Conservation (phyloP, 768 basidiomycete species). For the Artomyces pyxidatus region DNA sequence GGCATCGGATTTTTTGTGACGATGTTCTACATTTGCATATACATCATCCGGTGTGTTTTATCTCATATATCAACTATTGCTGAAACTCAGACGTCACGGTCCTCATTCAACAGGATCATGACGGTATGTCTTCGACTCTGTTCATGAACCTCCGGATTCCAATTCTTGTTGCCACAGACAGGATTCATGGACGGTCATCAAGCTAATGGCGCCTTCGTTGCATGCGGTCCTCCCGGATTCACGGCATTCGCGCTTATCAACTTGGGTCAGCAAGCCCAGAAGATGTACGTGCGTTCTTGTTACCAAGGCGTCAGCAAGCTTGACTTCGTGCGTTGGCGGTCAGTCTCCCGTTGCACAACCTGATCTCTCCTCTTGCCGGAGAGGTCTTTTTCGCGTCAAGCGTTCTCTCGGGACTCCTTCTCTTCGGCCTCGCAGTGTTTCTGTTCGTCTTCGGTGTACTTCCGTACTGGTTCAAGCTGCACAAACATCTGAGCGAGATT, state of each 20-base stretch:
- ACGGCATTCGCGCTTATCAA: conserved; percentile 40
- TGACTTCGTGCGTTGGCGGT: not conserved
- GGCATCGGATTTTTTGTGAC: conserved; percentile 42
- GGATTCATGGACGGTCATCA: conserved; percentile 41
- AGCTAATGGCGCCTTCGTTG: conserved; percentile 41
- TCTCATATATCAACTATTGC: too few species aligned
- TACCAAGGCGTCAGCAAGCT: not conserved
- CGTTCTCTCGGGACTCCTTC: conserved; percentile 30
- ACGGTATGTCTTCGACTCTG: conserved; percentile 23
- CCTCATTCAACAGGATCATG: conserved; percentile 25
- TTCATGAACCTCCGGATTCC: too few species aligned
- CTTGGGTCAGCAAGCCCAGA: conserved; percentile 29
- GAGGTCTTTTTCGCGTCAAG: conserved; percentile 38
- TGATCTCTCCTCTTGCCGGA: conserved; percentile 31
- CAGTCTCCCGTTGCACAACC: conserved; percentile 27
- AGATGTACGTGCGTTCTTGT: conserved; percentile 27
- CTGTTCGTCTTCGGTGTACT: conserved; percentile 37
- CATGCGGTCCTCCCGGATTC: conserved; percentile 41
- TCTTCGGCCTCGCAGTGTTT: conserved; percentile 40
- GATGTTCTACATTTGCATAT: conserved; percentile 43
- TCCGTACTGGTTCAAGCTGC: conserved; percentile 42
- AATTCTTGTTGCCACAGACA: conserved; percentile 25
- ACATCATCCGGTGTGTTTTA: conserved; percentile 31
- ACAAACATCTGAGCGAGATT: conserved; percentile 37
- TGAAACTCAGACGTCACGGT: not conserved